Percentiles rank a stretch among this genome's conserved stretches.
These are phyloP conservation scores for Ceratocystis ficicola DNA, from an alignment of 2,329 filamentous ascomycete species.

Conservation along the genomic window DNA sequence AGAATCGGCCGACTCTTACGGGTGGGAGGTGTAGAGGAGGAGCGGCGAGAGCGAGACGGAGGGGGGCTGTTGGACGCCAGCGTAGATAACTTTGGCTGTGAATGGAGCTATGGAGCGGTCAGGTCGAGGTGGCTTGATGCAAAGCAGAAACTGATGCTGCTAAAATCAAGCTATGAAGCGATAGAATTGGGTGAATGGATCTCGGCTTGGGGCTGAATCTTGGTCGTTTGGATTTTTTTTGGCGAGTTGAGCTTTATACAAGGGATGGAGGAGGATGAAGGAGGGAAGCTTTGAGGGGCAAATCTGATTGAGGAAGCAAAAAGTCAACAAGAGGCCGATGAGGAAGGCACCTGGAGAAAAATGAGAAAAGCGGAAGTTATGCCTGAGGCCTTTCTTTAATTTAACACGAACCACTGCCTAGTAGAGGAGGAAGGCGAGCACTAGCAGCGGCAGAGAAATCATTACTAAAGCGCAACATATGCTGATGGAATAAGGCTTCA, in stretches of 20 bases:
- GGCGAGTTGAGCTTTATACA: neutral
- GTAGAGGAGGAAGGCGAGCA: too few species aligned
- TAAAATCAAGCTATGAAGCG: neutral
- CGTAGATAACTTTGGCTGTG: neutral
- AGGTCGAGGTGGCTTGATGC: neutral
- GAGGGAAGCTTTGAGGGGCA: constrained; percentile 2
- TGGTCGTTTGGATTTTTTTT: neutral
- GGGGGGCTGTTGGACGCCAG: constrained; percentile 13
- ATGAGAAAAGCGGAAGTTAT: neutral
- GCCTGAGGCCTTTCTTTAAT: constrained; percentile 4
- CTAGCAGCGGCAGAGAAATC: too few species aligned
- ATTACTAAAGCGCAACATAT: too few species aligned
- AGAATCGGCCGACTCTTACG: constrained; percentile 16
- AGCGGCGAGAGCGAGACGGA: constrained; percentile 9
- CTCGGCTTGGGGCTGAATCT: neutral
- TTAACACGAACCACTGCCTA: neutral
- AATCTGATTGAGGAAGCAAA: neutral
- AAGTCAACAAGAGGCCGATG: neutral
- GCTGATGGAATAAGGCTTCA: too few species aligned
- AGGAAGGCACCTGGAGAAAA: neutral
- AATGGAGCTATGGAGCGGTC: neutral
- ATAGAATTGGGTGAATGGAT: neutral
- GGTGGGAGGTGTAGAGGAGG: constrained; percentile 13
- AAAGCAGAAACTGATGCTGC: too few species aligned
- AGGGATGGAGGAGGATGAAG: neutral